Base-by-base conservation (phyloP, 306 rosid genomes). In the Dalbergia oliveri region DNA sequence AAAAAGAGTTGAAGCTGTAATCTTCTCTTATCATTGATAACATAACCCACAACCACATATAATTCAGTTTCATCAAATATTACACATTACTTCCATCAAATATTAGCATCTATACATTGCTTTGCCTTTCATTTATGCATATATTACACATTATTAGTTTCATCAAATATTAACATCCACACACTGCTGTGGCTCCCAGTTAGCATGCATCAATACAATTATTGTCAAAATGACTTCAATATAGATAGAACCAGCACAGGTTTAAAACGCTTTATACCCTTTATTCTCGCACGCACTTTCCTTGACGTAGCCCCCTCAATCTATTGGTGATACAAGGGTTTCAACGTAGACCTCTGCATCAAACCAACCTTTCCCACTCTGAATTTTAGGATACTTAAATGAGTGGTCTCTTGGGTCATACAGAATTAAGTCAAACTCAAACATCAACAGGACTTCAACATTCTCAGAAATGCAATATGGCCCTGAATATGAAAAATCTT, bases 321-420 rank as follows among this genome's bases (percentile, higher is more conserved):
- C 77, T 83, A 73, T 37, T 35, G 89, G 89, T 73, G 86, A 83
- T 44, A 86, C 85, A 53, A 86, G 75, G n/a, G 81, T 86, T 82
- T 86, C 89, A 73, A 69, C 76, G 6, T 83, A 86, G 45, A 86
- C 87, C 84, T 80, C 89, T 54, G 89, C 89, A 81, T 86, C 89
- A 83, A 86, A 86, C 89, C 89, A 86, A 39, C 89, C 87, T 58
- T 83, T 86, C n/a, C 89, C 89, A 77, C 72, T 69, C 85, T 86
- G 76, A 83, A 83, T 81, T 82, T 66, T 77, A 10, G 89, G 89
- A 69, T 61, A 81, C 85, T 68, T 83, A 50, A 83, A 86, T 1
- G 86, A 80, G n/a, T 47, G 62, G 0, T 73, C 82, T 49, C 81
- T 86, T 14, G 81, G 87, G 61, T 86, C 73, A 77, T 77, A 80